Percentiles rank a stretch among this genome's conserved stretches.
These are phyloP conservation scores for Mycena sanguinolenta DNA, from an alignment of 768 basidiomycete species.

Conservation along the genomic window DNA sequence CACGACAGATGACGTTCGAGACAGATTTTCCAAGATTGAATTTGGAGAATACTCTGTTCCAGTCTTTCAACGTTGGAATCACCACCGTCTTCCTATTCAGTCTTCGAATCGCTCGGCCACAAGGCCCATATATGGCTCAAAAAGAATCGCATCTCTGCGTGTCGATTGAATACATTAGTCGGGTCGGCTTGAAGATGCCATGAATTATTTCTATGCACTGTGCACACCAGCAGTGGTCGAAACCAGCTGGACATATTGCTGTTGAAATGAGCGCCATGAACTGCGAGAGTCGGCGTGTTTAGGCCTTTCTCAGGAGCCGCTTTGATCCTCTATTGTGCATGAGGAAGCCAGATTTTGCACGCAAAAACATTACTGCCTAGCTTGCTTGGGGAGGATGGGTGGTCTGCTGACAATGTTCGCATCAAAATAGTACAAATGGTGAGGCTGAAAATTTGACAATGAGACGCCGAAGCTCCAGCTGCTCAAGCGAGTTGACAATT, in stretches of 20 bases:
- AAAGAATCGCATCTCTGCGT: constrained; percentile 58
- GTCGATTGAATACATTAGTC: neutral
- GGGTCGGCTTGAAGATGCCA: too few relatives aligned
- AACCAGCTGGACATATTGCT: too few relatives aligned
- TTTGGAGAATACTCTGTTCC: constrained; percentile 52
- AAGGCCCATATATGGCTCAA: constrained; percentile 58
- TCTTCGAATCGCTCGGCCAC: constrained; percentile 55
- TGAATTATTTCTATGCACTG: neutral
- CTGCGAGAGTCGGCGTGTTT: neutral
- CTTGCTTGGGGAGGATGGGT: too few relatives aligned
- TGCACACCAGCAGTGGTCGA: too few relatives aligned
- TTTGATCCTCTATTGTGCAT: too few relatives aligned
- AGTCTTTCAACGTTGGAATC: constrained; percentile 51
- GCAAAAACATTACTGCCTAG: too few relatives aligned
- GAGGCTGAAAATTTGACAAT: too few relatives aligned
- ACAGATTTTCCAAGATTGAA: constrained; percentile 46
- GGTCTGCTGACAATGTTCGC: too few relatives aligned
- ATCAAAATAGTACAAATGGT: too few relatives aligned
- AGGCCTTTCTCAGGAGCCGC: neutral
- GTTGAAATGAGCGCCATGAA: neutral
- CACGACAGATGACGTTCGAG: constrained; percentile 29
- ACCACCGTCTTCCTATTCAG: constrained; percentile 57
- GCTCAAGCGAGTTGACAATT: too few relatives aligned
- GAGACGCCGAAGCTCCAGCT: too few relatives aligned
- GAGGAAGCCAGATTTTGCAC: neutral